phyloP scores from a whole-genome alignment of 2,329 filamentous ascomycete genomes.

The Epichloe amarillans region DNA sequence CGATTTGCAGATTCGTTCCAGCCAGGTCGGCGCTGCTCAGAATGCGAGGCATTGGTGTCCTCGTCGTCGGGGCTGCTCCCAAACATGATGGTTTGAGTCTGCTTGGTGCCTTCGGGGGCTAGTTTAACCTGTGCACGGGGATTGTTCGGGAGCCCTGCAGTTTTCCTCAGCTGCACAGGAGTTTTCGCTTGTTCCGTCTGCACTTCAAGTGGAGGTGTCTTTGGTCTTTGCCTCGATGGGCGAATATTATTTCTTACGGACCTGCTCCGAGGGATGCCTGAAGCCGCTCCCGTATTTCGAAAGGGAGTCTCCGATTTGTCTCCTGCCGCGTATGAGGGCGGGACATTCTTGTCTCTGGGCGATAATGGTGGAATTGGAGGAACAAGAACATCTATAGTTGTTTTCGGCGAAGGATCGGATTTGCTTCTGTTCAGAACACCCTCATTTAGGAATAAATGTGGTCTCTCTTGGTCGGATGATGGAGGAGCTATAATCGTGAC shows the following conservation, averaged over 20 bases:
- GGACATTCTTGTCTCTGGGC: not conserved
- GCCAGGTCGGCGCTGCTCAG: constrained; percentile 5
- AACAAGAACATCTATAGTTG: constrained; percentile 5
- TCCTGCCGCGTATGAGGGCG: not conserved
- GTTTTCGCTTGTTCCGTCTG: constrained; percentile 16
- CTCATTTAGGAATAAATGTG: not conserved
- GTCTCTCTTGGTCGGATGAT: not conserved
- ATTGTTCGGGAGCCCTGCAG: constrained; percentile 34
- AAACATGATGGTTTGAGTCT: constrained; percentile 36
- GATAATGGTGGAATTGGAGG: constrained; percentile 5
- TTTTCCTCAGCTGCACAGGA: constrained; percentile 30
- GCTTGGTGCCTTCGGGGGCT: constrained; percentile 13
- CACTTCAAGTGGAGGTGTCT: constrained; percentile 9
- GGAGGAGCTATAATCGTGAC: not conserved
- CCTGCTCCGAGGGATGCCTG: constrained; percentile 18
- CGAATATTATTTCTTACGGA: constrained; percentile 18
- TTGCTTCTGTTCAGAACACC: not conserved
- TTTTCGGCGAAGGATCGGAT: not conserved
- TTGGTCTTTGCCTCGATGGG: constrained; percentile 17
- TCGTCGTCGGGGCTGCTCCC: constrained; percentile 43
- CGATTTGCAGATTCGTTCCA: not conserved
- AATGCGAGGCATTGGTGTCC: constrained; percentile 23
- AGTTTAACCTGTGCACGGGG: constrained; percentile 27
- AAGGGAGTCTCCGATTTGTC: not conserved
- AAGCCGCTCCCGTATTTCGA: constrained; percentile 4